Evolutionary conservation across 495 filamentous ascomycete species (phyloP).

Genomic region (Astrothelium macrocarpum): DNA sequence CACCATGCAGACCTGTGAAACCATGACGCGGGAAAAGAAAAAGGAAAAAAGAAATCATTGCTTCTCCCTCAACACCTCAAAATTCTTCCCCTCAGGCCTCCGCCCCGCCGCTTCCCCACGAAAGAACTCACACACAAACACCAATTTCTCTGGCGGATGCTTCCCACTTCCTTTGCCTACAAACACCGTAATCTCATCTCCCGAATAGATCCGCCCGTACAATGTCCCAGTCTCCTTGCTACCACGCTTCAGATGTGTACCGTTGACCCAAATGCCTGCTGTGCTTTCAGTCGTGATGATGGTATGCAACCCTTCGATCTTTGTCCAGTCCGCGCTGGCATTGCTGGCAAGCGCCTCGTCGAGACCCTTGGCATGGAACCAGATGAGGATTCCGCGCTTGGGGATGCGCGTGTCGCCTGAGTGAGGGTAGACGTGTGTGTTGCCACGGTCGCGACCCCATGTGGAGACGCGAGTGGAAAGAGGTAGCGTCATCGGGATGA

Average conservation of each 20-base stretch:
- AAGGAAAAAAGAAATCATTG: too few relatives aligned
- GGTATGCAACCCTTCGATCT: conserved; percentile 43
- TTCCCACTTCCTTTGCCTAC: conserved; percentile 31
- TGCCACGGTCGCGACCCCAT: conserved; percentile 60
- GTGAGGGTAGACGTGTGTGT: conserved; percentile 52
- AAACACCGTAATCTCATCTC: conserved; percentile 60
- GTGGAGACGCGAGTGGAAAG: conserved; percentile 56
- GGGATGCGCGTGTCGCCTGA: conserved; percentile 58
- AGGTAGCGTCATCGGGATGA: conserved; percentile 46
- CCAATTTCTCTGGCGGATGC: conserved; percentile 31
- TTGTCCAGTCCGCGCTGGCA: conserved; percentile 49
- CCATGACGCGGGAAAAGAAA: too few relatives aligned
- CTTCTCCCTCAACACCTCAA: conserved; percentile 16
- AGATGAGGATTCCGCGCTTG: conserved; percentile 68
- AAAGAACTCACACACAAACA: conserved; percentile 36
- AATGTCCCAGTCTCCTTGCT: conserved; percentile 37
- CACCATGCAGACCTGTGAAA: too few relatives aligned
- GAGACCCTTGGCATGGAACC: conserved; percentile 58
- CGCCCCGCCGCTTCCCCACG: conserved; percentile 25
- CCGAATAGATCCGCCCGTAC: conserved; percentile 60
- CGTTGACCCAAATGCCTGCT: conserved; percentile 64
- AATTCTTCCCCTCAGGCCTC: conserved; percentile 15
- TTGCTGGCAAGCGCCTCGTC: conserved; percentile 39
- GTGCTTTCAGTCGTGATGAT: conserved; percentile 66
- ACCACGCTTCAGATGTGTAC: conserved; percentile 40